Evolutionary conservation across 768 basidiomycete species (phyloP).

Genomic region (Phaffia tasmanica): DNA sequence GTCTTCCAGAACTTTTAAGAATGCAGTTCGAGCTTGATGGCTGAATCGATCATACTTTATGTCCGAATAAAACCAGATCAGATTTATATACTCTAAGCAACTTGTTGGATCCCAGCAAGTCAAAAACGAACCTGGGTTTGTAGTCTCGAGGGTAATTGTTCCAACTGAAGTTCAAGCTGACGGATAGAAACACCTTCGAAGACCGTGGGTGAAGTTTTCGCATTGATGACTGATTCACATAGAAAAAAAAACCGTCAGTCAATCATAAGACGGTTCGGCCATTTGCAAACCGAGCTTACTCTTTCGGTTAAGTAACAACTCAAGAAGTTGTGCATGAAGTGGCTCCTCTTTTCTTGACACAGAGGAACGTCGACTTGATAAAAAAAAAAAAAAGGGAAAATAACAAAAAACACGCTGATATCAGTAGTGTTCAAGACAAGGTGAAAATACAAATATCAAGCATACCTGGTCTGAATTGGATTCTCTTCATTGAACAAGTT

Average conservation of each 20-base stretch:
- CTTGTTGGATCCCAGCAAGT: background rate
- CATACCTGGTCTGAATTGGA: too few species aligned
- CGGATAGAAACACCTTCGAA: too few species aligned
- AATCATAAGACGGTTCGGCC: too few species aligned
- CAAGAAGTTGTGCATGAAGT: constrained; percentile 13
- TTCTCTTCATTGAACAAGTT: too few species aligned
- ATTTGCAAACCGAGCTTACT: too few species aligned
- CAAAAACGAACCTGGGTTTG: constrained; percentile 48
- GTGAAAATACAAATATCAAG: too few species aligned
- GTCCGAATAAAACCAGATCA: background rate
- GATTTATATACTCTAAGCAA: background rate
- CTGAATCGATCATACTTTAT: constrained; percentile 61
- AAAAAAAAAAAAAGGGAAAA: constrained; percentile 51
- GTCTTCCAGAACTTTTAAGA: constrained; percentile 63
- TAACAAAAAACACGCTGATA: constrained; percentile 18
- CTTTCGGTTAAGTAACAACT: too few species aligned
- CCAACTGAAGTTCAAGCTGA: constrained; percentile 30
- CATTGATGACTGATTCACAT: too few species aligned
- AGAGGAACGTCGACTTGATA: constrained; percentile 39
- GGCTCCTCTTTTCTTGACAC: constrained; percentile 50
- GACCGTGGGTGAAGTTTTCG: too few species aligned
- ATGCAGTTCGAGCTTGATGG: constrained; percentile 62
- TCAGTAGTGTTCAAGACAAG: too few species aligned
- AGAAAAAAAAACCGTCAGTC: too few species aligned
- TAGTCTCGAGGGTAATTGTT: constrained; percentile 46